phyloP scores from a whole-genome alignment of 306 rosid species.

The Neltuma alba region DNA sequence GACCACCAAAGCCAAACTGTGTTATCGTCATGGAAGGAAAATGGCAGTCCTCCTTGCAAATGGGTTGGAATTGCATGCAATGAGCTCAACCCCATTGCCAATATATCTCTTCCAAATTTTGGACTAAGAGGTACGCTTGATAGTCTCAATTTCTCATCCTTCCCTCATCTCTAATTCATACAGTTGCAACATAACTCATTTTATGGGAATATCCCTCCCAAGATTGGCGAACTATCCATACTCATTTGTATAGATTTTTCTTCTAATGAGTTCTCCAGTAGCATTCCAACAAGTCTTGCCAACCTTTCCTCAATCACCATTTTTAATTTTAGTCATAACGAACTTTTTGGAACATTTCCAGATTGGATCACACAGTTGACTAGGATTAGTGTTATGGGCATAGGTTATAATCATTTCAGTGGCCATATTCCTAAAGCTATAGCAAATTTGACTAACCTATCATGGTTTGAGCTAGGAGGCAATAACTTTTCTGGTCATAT shows the following conservation, averaged over 20 bases:
- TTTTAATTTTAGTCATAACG: rapidly evolving
- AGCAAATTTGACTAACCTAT: background rate
- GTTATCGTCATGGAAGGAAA: background rate
- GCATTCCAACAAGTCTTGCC: too few species aligned
- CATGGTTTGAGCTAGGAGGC: rapidly evolving
- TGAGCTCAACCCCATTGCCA: too few species aligned
- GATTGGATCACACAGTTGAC: background rate
- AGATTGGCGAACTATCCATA: too few species aligned
- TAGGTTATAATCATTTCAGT: background rate
- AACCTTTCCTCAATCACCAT: background rate
- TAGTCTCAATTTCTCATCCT: too few species aligned
- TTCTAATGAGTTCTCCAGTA: too few species aligned
- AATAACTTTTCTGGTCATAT: background rate
- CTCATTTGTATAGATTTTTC: too few species aligned
- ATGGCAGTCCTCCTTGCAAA: background rate
- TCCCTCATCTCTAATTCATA: too few species aligned
- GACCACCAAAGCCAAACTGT: background rate
- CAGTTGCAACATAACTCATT: too few species aligned
- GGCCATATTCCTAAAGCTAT: background rate
- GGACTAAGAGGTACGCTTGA: too few species aligned
- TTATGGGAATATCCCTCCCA: too few species aligned
- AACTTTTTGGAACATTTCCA: background rate
- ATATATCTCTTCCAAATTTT: too few species aligned
- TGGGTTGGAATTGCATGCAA: too few species aligned
- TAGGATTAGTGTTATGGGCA: background rate